Evolutionary conservation across 2,329 filamentous ascomycete genomes (phyloP).

Genomic region (Geoglossum cookeanum): DNA sequence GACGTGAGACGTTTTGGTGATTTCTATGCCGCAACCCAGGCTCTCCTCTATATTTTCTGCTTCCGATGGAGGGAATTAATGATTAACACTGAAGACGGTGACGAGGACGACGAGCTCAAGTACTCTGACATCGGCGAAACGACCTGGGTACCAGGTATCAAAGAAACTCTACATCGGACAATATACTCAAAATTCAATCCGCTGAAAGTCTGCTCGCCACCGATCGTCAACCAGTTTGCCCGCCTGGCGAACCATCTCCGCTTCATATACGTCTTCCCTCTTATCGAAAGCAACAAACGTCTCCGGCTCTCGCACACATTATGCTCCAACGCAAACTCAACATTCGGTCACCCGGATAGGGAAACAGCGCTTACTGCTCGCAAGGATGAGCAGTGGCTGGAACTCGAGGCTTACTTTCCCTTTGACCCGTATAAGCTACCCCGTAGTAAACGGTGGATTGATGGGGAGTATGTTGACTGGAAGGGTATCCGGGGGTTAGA

Average conservation of each 20-base stretch:
- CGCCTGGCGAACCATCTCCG: constrained; percentile 68
- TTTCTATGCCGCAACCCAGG: constrained; percentile 80
- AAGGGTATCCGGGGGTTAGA: constrained; percentile 52
- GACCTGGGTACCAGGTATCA: constrained; percentile 55
- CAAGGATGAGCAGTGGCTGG: constrained; percentile 67
- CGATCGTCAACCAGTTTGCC: constrained; percentile 82
- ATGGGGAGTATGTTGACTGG: constrained; percentile 69
- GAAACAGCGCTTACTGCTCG: constrained; percentile 32
- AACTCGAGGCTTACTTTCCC: constrained; percentile 87
- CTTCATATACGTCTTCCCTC: constrained; percentile 74
- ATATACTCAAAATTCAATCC: constrained; percentile 85
- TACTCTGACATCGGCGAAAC: constrained; percentile 48
- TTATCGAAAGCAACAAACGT: constrained; percentile 84
- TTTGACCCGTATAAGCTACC: constrained; percentile 94
- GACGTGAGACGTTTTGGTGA: constrained; percentile 67
- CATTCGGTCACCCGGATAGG: constrained; percentile 29
- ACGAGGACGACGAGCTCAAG: constrained; percentile 35
- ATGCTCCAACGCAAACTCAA: constrained; percentile 27
- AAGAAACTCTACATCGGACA: constrained; percentile 53
- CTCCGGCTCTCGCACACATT: constrained; percentile 51
- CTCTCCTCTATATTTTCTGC: constrained; percentile 86
- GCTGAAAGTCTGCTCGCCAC: constrained; percentile 79
- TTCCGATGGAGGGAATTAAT: constrained; percentile 93
- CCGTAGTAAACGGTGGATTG: constrained; percentile 71
- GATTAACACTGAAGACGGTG: constrained; percentile 35